Percentiles rank a stretch among this genome's conserved stretches.
Conservation (phyloP, 2,329 filamentous ascomycete species). For the Aspergillus sp. region DNA sequence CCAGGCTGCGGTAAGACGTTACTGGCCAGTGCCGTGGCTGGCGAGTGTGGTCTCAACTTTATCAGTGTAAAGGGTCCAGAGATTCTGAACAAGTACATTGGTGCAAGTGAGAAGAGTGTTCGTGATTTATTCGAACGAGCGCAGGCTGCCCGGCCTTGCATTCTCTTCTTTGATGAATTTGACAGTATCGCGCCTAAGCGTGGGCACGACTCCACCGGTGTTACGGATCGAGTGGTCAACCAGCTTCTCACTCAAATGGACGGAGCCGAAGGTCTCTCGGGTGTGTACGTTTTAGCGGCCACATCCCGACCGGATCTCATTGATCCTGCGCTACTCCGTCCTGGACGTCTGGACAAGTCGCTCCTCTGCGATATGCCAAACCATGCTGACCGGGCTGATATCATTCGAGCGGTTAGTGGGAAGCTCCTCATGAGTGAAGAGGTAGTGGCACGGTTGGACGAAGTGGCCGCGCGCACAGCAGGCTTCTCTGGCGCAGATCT, state of each 20-base stretch:
- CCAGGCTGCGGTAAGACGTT: constrained; percentile 97
- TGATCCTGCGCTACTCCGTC: constrained; percentile 87
- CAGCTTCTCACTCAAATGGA: constrained; percentile 99
- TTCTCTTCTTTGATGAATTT: constrained; percentile 98
- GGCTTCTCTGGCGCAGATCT: constrained; percentile 94
- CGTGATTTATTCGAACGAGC: constrained; percentile 94
- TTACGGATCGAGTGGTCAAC: constrained; percentile 98
- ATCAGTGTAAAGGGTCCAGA: constrained; percentile 98
- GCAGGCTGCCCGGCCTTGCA: constrained; percentile 83
- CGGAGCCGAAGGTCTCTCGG: constrained; percentile 89
- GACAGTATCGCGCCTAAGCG: constrained; percentile 97
- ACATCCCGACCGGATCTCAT: constrained; percentile 94
- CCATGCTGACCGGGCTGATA: constrained; percentile 81
- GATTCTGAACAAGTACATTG: constrained; percentile 99
- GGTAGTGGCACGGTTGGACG: constrained; percentile 66
- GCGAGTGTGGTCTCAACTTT: constrained; percentile 96
- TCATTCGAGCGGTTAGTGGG: constrained; percentile 79
- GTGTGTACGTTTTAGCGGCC: constrained; percentile 94
- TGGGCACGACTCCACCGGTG: constrained; percentile 94
- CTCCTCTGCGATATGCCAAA: constrained; percentile 88
- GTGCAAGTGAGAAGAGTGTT: constrained; percentile 94
- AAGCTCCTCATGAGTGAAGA: constrained; percentile 76
- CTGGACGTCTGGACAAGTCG: constrained; percentile 91
- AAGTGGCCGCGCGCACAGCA: constrained; percentile 78
- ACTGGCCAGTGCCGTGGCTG: constrained; percentile 93